A percentile compares a stretch with the other conserved stretches of the same genome.
phyloP scores from a whole-genome alignment of 1,139 yeast species.

The Geotrichum candidum region DNA sequence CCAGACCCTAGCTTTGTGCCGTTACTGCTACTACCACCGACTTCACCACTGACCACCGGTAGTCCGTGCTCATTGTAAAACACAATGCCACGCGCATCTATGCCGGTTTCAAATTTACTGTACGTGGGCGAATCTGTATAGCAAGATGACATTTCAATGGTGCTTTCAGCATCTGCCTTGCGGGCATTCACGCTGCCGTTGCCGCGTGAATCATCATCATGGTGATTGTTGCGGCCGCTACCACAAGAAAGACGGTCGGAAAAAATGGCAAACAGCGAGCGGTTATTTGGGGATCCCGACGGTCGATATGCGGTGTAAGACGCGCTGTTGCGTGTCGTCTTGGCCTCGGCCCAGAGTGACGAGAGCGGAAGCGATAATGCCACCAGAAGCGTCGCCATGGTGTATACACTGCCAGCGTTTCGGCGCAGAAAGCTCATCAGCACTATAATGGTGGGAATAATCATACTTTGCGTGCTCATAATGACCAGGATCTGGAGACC shows the following conservation, averaged over 20 bases:
- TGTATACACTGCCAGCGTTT: slow-evolving; percentile 32
- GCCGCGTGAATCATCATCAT: too few species aligned
- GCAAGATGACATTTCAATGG: not conserved
- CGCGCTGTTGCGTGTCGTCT: not conserved
- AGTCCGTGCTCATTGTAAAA: not conserved
- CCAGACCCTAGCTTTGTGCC: not conserved
- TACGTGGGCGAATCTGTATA: slow-evolving; percentile 1
- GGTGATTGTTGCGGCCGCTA: not conserved
- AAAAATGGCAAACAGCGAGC: not conserved
- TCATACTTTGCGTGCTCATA: slow-evolving; percentile 76
- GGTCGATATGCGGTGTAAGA: not conserved
- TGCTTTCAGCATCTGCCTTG: not conserved
- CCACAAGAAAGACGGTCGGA: not conserved
- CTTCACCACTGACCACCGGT: not conserved
- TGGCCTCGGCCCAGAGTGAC: slow-evolving; percentile 70
- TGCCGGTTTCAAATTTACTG: not conserved
- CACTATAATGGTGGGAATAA: slow-evolving; percentile 61
- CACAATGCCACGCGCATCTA: not conserved
- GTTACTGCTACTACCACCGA: not conserved
- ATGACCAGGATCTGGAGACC: slow-evolving; percentile 73
- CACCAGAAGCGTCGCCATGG: slow-evolving; percentile 43
- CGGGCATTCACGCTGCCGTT: not conserved
- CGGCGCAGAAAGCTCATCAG: slow-evolving; percentile 23
- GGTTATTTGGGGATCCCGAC: not conserved
- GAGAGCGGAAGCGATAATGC: slow-evolving; percentile 74